Evolutionary conservation across 2,329 filamentous ascomycete genomes (phyloP).

Genomic region (Coleophoma cylindrospora): DNA sequence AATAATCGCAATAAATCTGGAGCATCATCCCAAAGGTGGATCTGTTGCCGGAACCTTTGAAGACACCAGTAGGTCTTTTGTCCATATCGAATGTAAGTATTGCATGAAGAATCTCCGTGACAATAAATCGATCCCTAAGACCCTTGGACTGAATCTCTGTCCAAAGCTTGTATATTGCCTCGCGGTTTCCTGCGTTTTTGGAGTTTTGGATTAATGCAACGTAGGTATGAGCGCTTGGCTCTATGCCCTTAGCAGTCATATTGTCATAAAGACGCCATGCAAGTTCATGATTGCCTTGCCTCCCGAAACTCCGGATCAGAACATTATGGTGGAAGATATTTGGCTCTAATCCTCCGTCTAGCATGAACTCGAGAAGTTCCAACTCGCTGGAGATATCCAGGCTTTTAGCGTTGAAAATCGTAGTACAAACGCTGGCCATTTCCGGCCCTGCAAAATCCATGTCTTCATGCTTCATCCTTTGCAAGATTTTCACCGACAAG

Average conservation of each 20-base stretch:
- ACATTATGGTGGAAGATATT: constrained; percentile 61
- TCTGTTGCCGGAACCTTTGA: constrained; percentile 1
- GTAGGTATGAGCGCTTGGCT: constrained; percentile 63
- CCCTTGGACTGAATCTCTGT: constrained; percentile 42
- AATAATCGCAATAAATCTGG: constrained; percentile 24
- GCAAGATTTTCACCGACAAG: constrained; percentile 38
- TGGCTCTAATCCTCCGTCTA: constrained; percentile 56
- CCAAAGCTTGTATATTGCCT: constrained; percentile 50
- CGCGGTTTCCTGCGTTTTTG: constrained; percentile 36
- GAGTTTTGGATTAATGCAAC: constrained; percentile 67
- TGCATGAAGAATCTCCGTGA: constrained; percentile 47
- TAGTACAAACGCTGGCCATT: constrained; percentile 51
- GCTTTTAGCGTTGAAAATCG: constrained; percentile 42
- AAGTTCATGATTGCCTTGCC: constrained; percentile 55
- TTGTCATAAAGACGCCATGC: constrained; percentile 62
- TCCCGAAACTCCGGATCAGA: constrained; percentile 66
- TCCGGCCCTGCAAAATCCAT: constrained; percentile 41
- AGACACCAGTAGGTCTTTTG: background rate
- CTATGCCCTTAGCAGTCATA: constrained; percentile 52
- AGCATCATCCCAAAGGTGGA: constrained; percentile 24
- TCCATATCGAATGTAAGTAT: constrained; percentile 35
- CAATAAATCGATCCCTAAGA: constrained; percentile 41
- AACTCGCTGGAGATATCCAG: constrained; percentile 37
- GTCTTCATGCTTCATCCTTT: constrained; percentile 27
- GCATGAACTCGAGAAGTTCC: constrained; percentile 48